Conservation (phyloP, 2,329 filamentous ascomycete species). For the Cladosporium colombiae region DNA sequence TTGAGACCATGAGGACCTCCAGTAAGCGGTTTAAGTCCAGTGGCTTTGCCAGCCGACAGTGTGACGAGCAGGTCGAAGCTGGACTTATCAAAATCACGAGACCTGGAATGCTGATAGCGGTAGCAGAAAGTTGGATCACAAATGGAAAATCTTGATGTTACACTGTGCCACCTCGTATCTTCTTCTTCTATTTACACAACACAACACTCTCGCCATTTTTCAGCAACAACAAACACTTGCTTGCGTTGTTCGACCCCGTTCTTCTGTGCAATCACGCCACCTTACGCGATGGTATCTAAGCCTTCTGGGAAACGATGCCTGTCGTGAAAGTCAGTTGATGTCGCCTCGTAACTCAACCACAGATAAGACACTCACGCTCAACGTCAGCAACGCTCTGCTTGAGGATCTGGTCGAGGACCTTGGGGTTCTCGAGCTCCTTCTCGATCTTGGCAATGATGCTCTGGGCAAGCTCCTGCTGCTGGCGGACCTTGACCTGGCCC, state of each 20-base stretch:
- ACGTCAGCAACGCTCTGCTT: constrained; percentile 95
- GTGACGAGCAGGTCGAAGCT: neutral
- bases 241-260: neutral
- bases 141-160: constrained; percentile 20
- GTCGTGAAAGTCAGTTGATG: neutral
- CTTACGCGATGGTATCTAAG: constrained; percentile 22
- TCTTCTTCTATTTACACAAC: constrained; percentile 17
- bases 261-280: constrained; percentile 2
- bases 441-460: constrained; percentile 94
- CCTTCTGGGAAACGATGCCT: constrained; percentile 21
- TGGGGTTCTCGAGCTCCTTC: constrained; percentile 98
- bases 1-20: neutral
- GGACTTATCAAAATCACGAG: neutral
- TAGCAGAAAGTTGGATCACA: constrained; percentile 15
- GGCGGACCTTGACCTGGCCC: constrained; percentile 96
- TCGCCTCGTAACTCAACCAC: no score
- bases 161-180: constrained; percentile 18
- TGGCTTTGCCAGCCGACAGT: neutral
- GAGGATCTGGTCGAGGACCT: constrained; percentile 94
- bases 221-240: neutral
- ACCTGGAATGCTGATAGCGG: neutral
- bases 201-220: neutral
- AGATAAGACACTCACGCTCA: constrained; percentile 69
- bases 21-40: neutral
- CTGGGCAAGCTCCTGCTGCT: constrained; percentile 94